Base-by-base conservation (phyloP, 768 basidiomycete species). In the Boletus pseudopeckii region DNA sequence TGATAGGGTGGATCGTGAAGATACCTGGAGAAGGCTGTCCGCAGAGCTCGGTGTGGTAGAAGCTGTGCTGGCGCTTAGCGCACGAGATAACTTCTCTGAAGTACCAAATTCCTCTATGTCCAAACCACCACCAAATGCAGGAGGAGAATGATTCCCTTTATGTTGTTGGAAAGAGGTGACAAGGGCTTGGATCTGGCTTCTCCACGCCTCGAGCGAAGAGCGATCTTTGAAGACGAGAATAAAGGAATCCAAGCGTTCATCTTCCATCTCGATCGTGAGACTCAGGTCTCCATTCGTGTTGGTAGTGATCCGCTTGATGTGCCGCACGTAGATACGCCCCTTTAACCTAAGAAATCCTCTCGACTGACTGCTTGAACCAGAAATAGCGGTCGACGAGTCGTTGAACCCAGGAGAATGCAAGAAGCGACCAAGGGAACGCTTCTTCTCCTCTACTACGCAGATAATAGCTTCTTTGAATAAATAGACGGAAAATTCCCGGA, bases 381-480 rank as follows among this genome's bases (percentile, higher is more conserved):
- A 62, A 36, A 74, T 64, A 7, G 74, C 74, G 34, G 80, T 79
- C 13, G 77, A 71, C 4, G 77, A 70, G 54, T 85, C 84, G 37
- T 76, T 80, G 40, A 81, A 74, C 4, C 75, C 73, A 5, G 83
- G 80, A 1, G 85, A 84, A 30, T 86, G 85, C 5, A 93, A 77
- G 43, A 93, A 77, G 26, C 87, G 81, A 8, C 87, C 84, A 2
- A 94, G 73, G 0, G 86, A 84, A 24, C 88, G 84, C 64, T 92
- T 95, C 76, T 86, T 92, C 73, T 99, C 96, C 70, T 98, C 95
- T 18, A 90, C 82, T n/a, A 98, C 93, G 69, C 97, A 99, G 55
- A 99, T 93, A 59, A 99, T 90, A 10, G 97, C 97, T 70, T 98
- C 93, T 65, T 88, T 88, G 82, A 98, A 99, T 26, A 99, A 81